Conservation (phyloP, 768 basidiomycete genomes). For the Serpula lacrymans region DNA sequence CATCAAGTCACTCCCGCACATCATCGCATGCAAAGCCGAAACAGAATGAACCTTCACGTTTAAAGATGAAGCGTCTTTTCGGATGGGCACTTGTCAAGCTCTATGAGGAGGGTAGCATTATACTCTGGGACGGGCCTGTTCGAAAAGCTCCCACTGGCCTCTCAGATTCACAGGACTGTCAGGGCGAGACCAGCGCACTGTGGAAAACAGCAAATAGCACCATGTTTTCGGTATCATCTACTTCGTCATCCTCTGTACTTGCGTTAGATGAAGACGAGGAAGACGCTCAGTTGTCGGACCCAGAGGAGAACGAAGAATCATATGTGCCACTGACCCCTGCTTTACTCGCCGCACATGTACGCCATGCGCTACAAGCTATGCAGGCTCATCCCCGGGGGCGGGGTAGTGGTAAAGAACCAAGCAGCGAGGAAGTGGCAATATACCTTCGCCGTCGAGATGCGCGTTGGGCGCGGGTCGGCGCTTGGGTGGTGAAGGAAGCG, state of each 20-base stretch:
- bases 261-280: conserved; percentile 24
- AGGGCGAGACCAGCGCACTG: conserved; percentile 30
- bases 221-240: conserved; percentile 23
- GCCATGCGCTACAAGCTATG: conserved; percentile 40
- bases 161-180: no score
- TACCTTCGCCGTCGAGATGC: conserved; percentile 51
- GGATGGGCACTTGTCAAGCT: conserved; percentile 60
- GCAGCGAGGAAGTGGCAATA: conserved; percentile 44
- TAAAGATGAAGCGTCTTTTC: conserved; percentile 68
- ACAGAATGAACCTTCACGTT: conserved; percentile 21
- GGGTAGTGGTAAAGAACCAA: conserved; percentile 24
- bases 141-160: no score
- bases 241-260: conserved; percentile 27
- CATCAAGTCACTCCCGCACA: not conserved
- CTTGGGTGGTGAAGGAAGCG: conserved; percentile 63
- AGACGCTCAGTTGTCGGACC: conserved; percentile 56
- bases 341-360: conserved; percentile 47
- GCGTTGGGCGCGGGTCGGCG: conserved; percentile 62
- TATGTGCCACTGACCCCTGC: conserved; percentile 59
- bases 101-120: conserved; percentile 68
- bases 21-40: no score
- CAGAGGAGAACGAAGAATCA: conserved; percentile 65
- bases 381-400: conserved; percentile 11
- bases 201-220: conserved; percentile 44
- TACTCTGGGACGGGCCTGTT: conserved; percentile 68